phyloP scores from a whole-genome alignment of 257 asterid species.

The Solanum chaucha region DNA sequence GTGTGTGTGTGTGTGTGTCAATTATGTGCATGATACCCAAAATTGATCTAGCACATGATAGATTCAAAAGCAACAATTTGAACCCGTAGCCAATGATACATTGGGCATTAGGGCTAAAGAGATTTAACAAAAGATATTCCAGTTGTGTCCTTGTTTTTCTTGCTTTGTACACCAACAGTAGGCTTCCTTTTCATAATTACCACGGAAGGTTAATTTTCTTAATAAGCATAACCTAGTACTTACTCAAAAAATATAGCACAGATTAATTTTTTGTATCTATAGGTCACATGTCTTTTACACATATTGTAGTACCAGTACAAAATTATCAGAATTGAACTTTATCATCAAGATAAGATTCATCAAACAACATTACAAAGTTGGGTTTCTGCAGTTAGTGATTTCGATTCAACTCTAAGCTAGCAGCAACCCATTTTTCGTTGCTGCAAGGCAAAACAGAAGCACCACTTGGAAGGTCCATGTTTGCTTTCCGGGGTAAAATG shows the following conservation, averaged over 20 bases:
- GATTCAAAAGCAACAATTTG: background rate
- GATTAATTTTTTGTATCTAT: background rate
- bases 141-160: background rate
- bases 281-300: background rate
- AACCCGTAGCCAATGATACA: background rate
- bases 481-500: constrained; percentile 20
- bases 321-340: background rate
- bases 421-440: constrained; percentile 46
- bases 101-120: background rate
- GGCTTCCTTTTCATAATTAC: background rate
- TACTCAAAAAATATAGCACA: background rate
- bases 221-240: background rate
- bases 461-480: constrained; percentile 19
- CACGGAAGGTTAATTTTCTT: background rate
- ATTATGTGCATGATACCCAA: background rate
- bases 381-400: background rate
- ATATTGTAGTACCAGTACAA: background rate
- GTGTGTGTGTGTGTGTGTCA: too few relatives aligned
- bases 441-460: constrained; percentile 31
- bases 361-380: background rate
- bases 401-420: background rate
- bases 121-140: background rate
- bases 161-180: background rate
- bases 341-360: background rate
- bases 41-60: background rate